Evolutionary conservation across 345 rosid species (phyloP), one percentile per base, ranked within the genome.

Genomic region (Alliaria petiolata): DNA sequence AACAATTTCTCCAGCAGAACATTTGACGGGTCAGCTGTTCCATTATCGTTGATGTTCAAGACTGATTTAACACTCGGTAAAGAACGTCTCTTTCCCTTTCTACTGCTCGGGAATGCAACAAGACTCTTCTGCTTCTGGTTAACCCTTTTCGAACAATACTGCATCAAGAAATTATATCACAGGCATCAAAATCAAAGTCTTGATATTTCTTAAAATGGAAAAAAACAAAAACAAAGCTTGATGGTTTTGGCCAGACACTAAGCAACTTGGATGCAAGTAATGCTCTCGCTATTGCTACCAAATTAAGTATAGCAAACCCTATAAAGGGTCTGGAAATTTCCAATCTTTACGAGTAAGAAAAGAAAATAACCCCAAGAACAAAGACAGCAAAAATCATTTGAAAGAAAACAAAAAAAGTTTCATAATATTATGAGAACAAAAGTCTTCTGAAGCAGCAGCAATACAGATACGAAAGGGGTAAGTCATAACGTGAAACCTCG

Each of bases 1-100:
- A 90, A 93, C 74, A 90, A 76, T 50, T 87, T 87, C 77, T 90
- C 91, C 5, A 90, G 81, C 47, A 87, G 84, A 68, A 81, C 20
- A 61, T 83, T 82, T 0, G 93, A 70, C 62, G 92, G 80, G 63
- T 83, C 87, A 54, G 74, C 62, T 0, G 83, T 75, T 33, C 87
- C 90, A 73, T 85, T 78, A 12, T 74, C 89, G 67, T 74, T 83
- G 62, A 81, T 30, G 66, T 80, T 77, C 44, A 79, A 65, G 28
- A 81, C 77, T 36, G 96, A 77, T 34, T 72, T 82, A 13, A 78
- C 75, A 67, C 43, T 47, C 31, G 44, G 60, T 16, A 70, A 15
- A 33, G 81, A 62, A 38, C 17, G 65, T 44, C 51, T 57, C 63
- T 74, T 76, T 30, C 69, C 56, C 15, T 39, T 79, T 12, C 35